Evolutionary conservation across 1,284 basidiomycete species (phyloP).

Genomic region (Tylopilus orsonianus): DNA sequence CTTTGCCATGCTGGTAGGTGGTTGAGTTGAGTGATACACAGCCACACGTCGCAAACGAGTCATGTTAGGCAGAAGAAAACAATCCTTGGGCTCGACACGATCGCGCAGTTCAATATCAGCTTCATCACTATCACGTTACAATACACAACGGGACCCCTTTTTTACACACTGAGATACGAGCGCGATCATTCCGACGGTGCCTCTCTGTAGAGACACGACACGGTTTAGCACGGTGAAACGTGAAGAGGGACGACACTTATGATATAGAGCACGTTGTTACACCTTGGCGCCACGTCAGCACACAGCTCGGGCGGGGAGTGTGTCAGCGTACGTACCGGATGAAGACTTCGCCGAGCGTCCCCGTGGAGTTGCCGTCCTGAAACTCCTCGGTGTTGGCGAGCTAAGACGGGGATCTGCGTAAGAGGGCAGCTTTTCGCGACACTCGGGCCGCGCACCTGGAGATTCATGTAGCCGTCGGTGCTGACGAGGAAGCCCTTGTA

Average conservation of each 20-base stretch:
- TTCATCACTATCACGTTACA: conserved; percentile 12
- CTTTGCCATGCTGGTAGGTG: conserved; percentile 73
- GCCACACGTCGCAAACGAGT: conserved; percentile 10
- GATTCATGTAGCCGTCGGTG: conserved; percentile 99
- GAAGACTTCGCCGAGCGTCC: conserved; percentile 96
- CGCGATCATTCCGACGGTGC: conserved; percentile 47
- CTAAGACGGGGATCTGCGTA: conserved; percentile 8
- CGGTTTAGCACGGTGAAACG: conserved; percentile 30
- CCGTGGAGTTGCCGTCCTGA: conserved; percentile 94
- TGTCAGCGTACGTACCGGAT: conserved; percentile 67
- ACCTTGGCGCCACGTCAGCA: conserved; percentile 38
- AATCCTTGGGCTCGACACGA: neutral
- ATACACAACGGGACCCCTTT: conserved; percentile 4
- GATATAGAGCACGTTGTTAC: conserved; percentile 94
- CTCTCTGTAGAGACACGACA: conserved; percentile 56
- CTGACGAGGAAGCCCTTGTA: conserved; percentile 99
- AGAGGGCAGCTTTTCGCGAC: too few relatives aligned
- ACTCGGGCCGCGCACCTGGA: conserved; percentile 90
- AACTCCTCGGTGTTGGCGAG: conserved; percentile 98
- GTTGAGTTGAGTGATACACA: conserved; percentile 8
- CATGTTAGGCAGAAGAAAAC: neutral
- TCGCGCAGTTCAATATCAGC: conserved; percentile 3
- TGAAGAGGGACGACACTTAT: conserved; percentile 54
- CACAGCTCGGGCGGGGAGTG: conserved; percentile 1
- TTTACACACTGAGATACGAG: conserved; percentile 6